phyloP scores from a whole-genome alignment of 1,284 basidiomycete genomes.

The Leccinum griseonigrum region DNA sequence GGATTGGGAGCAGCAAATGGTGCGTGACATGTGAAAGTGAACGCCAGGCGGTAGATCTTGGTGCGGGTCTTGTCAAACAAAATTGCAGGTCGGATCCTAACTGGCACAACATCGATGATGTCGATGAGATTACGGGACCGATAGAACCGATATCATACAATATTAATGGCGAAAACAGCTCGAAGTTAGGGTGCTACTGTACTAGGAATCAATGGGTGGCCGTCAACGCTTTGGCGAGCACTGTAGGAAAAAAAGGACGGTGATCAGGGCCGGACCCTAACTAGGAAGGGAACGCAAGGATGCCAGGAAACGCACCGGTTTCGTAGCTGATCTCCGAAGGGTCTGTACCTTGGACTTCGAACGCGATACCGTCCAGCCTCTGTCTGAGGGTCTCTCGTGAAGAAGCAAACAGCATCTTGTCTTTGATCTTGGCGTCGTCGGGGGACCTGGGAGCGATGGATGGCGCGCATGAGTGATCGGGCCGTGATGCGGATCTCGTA shows the following conservation, averaged over 20 bases:
- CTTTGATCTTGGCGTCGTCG: slow-evolving; percentile 83
- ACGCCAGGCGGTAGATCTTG: background rate
- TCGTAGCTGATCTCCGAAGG: slow-evolving; percentile 76
- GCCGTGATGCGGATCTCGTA: background rate
- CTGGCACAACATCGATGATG: background rate
- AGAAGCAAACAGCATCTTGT: slow-evolving; percentile 94
- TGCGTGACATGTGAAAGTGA: background rate
- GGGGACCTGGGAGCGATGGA: slow-evolving; percentile 65
- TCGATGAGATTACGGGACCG: background rate
- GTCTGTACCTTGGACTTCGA: slow-evolving; percentile 91
- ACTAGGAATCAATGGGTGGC: slow-evolving; percentile 13
- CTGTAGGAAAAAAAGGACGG: slow-evolving; percentile 2
- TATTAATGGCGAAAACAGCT: background rate
- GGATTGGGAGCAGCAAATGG: background rate
- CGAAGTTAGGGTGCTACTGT: background rate
- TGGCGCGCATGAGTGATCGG: background rate
- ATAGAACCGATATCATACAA: slow-evolving; percentile 1
- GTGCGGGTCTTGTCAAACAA: background rate
- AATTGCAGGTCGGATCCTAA: slow-evolving; percentile 1
- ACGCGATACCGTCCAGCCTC: slow-evolving; percentile 66
- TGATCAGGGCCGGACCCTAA: background rate
- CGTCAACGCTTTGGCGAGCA: slow-evolving; percentile 20
- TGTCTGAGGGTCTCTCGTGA: slow-evolving; percentile 86
- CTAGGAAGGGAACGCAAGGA: background rate
- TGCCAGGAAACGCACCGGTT: slow-evolving; percentile 54